Base-by-base conservation (phyloP, 345 rosid species). In the Excoecaria agallocha region DNA sequence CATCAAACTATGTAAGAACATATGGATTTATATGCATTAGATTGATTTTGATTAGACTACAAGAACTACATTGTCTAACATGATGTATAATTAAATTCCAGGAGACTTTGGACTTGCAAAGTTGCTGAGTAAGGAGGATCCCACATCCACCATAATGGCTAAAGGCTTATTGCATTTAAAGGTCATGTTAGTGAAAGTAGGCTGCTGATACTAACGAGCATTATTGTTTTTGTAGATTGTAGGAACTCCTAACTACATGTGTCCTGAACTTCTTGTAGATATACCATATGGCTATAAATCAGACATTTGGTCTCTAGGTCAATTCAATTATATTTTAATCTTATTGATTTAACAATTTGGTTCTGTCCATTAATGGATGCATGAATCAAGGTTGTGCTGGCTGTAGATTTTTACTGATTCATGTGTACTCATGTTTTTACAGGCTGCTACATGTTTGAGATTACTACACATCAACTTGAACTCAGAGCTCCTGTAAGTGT, bases 241-340 rank as follows among this genome's bases (percentile, higher is more conserved):
- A 13, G 88, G 88, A 52, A 83, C 90, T 41, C 90, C 90, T 3
- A 85, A 83, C 66, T 85, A 87, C 72, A 87, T 87, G 88, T 85
- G 88, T 70, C 90, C 88, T 6, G 88, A 87, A 78, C 90, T 87
- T 74, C 88, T 87, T 71, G 90, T 85, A 10, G 85, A 87, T 56
- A 82, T 85, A 71, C 90, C 90, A 15, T 85, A 87, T 59, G 90
- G 90, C 69, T 87, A 85, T 72, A 87, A 87, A 67, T 85, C 90
- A 1, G 90, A 83, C 66, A 85, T 87, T 66, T 85, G 87, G 90
- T 85, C 90, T 38, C 61, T 87, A 78, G 90, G 89, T 86, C 46
- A 43, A 5, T 22, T 38, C 38, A 17, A 66, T 24, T 19, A 54
- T 49, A 74, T 12, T 68, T 60, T 0, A 43, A 5, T 43, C 46